Percentiles rank a stretch among this genome's conserved stretches.
Evolutionary conservation across 768 basidiomycete species (phyloP).

Genomic region (Leccinum variicolor): DNA sequence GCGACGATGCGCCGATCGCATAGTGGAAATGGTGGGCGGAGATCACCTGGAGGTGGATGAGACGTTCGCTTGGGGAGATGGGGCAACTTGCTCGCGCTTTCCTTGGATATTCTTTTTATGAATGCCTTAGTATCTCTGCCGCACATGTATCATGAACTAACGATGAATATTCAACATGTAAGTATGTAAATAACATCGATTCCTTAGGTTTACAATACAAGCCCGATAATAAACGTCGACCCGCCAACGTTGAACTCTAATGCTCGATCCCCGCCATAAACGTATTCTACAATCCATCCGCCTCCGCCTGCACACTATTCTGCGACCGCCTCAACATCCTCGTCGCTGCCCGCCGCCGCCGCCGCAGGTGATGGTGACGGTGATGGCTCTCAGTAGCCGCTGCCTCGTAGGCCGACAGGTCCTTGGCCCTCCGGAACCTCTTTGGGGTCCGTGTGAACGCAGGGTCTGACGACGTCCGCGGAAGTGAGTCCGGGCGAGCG

Average conservation of each 20-base stretch:
- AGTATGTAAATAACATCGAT: background rate
- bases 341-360: slow-evolving; percentile 50
- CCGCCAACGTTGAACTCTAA: slow-evolving; percentile 1
- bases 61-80: background rate
- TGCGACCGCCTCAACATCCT: slow-evolving; percentile 15
- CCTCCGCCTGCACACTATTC: slow-evolving; percentile 29
- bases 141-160: too few species aligned
- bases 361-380: slow-evolving; percentile 43
- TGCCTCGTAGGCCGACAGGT: slow-evolving; percentile 51
- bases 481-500: slow-evolving; percentile 7
- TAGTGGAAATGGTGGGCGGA: background rate
- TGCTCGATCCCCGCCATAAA: slow-evolving; percentile 21
- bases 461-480: background rate
- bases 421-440: slow-evolving; percentile 55
- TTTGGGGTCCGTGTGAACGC: slow-evolving; percentile 41
- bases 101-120: background rate
- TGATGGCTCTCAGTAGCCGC: slow-evolving; percentile 35
- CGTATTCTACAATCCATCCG: slow-evolving; percentile 18
- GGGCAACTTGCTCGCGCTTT: background rate
- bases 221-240: background rate
- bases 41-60: background rate
- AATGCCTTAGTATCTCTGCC: too few species aligned
- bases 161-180: too few species aligned
- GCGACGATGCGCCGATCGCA: slow-evolving; percentile 5
- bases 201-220: background rate